Evolutionary conservation across 2,329 filamentous ascomycete species (phyloP).

Genomic region (Aspergillus luchuensis): DNA sequence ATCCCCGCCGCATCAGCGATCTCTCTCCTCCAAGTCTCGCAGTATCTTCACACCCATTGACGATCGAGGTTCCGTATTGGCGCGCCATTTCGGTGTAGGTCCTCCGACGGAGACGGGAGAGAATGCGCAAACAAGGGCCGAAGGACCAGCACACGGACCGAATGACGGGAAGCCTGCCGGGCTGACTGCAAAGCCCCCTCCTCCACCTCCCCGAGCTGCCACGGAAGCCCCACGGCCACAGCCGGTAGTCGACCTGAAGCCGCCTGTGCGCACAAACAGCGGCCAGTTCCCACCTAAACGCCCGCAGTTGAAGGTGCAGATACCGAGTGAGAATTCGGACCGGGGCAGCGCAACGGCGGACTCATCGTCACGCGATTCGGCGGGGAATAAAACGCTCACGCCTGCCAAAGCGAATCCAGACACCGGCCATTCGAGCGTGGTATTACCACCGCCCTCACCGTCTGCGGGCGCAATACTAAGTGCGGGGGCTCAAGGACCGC

Average conservation of each 20-base stretch:
- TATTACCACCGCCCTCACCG: conserved; percentile 89
- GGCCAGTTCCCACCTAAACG: conserved; percentile 68
- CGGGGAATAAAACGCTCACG: conserved; percentile 61
- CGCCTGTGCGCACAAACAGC: conserved; percentile 78
- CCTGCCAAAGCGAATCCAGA: conserved; percentile 57
- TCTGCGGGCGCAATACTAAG: conserved; percentile 83
- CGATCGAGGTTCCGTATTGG: conserved; percentile 83
- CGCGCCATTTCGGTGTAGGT: conserved; percentile 74
- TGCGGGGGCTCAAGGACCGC: conserved; percentile 86
- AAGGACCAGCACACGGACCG: conserved; percentile 34
- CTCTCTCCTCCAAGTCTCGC: conserved; percentile 68
- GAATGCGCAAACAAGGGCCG: conserved; percentile 37
- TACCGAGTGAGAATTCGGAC: conserved; percentile 87
- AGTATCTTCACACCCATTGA: conserved; percentile 99
- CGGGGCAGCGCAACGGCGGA: conserved; percentile 71
- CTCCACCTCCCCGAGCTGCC: conserved; percentile 52
- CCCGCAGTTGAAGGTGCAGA: conserved; percentile 88
- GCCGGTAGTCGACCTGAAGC: conserved; percentile 68
- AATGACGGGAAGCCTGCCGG: conserved; percentile 36
- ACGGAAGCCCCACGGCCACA: conserved; percentile 48
- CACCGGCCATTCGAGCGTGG: conserved; percentile 67
- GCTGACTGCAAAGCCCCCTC: conserved; percentile 49
- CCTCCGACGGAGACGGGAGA: conserved; percentile 55
- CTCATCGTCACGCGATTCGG: conserved; percentile 64
- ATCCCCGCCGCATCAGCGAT: conserved; percentile 62